phyloP scores from a whole-genome alignment of 331 rosid genomes.

The Spiraea crenata region DNA sequence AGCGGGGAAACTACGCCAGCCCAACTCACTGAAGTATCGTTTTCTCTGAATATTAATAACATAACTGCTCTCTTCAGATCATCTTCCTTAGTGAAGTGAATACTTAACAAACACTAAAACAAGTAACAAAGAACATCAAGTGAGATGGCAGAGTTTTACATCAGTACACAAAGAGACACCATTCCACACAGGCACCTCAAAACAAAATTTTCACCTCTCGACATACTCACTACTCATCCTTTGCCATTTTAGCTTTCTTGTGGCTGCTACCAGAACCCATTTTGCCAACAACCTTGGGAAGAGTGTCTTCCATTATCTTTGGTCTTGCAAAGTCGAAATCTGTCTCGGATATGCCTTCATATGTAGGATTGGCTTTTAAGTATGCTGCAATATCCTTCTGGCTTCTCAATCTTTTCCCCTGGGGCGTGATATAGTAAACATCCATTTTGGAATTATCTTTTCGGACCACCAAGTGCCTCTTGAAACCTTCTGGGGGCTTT shows the following conservation, averaged over 20 bases:
- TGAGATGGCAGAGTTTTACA: too few species aligned
- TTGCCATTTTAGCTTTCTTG: not conserved
- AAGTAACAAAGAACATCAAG: not conserved
- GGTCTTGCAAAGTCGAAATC: slow-evolving; percentile 67
- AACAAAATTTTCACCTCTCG: not conserved
- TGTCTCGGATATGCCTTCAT: slow-evolving; percentile 34
- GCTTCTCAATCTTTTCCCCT: slow-evolving; percentile 70
- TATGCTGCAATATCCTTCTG: slow-evolving; percentile 54
- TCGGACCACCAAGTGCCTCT: slow-evolving; percentile 64
- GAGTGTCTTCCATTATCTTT: slow-evolving; percentile 76
- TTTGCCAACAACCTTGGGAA: slow-evolving; percentile 48
- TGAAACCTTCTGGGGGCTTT: slow-evolving; percentile 75
- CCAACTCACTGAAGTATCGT: not conserved
- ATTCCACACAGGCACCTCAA: not conserved
- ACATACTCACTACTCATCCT: not conserved
- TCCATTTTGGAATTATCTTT: slow-evolving; percentile 82
- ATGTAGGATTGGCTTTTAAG: slow-evolving; percentile 50
- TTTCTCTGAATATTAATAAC: not conserved
- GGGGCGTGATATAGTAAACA: slow-evolving; percentile 62
- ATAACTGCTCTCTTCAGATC: not conserved
- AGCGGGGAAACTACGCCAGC: not conserved
- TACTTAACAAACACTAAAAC: not conserved
- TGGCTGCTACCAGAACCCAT: slow-evolving; percentile 30
- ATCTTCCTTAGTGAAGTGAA: too few species aligned
- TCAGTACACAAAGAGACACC: not conserved